Percentiles rank a stretch among this genome's conserved stretches.
These are phyloP conservation scores for Pelargonium citronellum DNA, from an alignment of 441 rosid species.

Conservation along the genomic window DNA sequence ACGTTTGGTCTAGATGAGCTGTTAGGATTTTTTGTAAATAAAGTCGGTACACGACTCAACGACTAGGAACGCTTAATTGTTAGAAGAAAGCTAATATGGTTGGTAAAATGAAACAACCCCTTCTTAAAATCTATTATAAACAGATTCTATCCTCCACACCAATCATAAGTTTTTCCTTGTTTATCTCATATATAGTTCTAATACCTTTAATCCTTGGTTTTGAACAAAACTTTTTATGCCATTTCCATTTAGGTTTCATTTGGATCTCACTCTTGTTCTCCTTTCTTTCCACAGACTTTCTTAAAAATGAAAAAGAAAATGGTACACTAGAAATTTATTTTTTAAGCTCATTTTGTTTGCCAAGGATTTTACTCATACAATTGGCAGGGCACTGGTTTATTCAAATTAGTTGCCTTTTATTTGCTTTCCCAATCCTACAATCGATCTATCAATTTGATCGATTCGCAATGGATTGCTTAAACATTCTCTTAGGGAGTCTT, in stretches of 20 bases:
- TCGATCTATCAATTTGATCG: neutral
- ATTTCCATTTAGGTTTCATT: neutral
- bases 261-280: neutral
- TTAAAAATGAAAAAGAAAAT: neutral
- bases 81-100: too few relatives aligned
- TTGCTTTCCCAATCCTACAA: neutral
- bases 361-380: neutral
- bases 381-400: neutral
- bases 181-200: neutral
- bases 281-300: neutral
- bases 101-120: neutral
- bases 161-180: conserved; percentile 5
- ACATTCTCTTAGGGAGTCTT: neutral
- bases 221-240: neutral
- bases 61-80: too few relatives aligned
- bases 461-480: neutral
- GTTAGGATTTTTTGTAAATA: too few relatives aligned
- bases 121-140: neutral
- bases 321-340: neutral
- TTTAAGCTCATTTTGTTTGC: neutral
- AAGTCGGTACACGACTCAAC: too few relatives aligned
- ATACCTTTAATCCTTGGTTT: neutral
- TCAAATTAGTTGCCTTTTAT: neutral
- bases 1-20: too few relatives aligned
- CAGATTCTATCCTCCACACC: conserved; percentile 1